Percentiles rank a stretch among this genome's conserved stretches.
phyloP scores from a whole-genome alignment of 257 asterid genomes.

The Jasminum sambac region DNA sequence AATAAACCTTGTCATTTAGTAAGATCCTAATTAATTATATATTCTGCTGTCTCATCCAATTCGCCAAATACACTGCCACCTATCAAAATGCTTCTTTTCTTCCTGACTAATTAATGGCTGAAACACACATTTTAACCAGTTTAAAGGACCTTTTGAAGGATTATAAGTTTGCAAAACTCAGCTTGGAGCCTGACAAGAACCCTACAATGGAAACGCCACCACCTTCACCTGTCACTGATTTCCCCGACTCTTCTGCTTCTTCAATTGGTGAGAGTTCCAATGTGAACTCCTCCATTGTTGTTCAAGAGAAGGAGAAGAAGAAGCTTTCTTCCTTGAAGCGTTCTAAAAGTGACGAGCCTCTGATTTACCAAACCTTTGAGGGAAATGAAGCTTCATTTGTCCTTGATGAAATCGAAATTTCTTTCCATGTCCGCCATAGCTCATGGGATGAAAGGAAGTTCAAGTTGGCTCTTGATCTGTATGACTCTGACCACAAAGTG shows the following conservation, averaged over 20 bases:
- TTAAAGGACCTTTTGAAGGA: neutral
- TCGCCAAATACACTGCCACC: neutral
- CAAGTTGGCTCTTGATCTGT: neutral
- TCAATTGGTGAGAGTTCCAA: neutral
- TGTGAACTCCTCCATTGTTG: neutral
- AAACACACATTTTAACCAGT: neutral
- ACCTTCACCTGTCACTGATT: neutral
- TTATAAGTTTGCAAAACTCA: neutral
- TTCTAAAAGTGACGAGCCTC: constrained; percentile 22
- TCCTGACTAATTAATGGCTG: too few species aligned
- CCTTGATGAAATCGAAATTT: neutral
- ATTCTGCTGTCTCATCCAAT: neutral
- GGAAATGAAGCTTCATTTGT: neutral
- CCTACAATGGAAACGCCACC: neutral
- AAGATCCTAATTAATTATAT: neutral
- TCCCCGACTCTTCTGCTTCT: neutral
- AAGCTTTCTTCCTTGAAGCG: neutral
- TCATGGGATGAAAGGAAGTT: constrained; percentile 14
- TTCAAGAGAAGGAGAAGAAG: neutral
- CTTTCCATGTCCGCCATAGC: neutral
- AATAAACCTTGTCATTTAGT: neutral
- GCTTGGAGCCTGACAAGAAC: neutral
- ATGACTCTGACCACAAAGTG: neutral
- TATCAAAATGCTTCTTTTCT: neutral
- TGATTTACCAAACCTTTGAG: neutral